These are phyloP conservation scores for Jatropha multifida DNA, from an alignment of 441 rosid genomes.

Conservation along the genomic window DNA sequence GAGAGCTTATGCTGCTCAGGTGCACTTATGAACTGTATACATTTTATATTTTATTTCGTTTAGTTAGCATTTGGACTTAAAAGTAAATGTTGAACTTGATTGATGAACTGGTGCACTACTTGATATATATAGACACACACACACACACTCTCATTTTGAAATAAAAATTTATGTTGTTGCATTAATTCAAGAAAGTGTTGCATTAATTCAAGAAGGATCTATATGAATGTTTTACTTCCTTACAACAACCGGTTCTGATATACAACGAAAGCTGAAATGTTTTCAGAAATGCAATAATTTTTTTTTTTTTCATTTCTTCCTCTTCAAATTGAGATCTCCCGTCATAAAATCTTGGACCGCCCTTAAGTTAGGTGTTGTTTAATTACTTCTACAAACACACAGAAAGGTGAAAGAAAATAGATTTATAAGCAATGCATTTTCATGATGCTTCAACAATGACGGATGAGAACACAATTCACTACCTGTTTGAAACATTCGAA, in stretches of 20 bases:
- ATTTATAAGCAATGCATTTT: neutral
- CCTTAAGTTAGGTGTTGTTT: neutral
- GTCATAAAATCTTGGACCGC: neutral
- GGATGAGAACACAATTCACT: neutral
- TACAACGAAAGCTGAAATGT: neutral
- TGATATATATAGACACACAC: neutral
- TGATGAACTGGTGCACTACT: neutral
- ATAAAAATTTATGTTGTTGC: neutral
- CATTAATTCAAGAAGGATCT: neutral
- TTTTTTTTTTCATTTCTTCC: neutral
- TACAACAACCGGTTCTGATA: neutral
- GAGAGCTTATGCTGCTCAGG: conserved; percentile 91
- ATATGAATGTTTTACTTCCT: neutral
- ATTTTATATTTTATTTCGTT: neutral
- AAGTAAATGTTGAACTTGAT: neutral
- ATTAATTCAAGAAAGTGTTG: neutral
- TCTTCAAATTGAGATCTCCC: neutral
- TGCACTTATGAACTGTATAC: conserved; percentile 19
- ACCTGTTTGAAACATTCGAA: neutral
- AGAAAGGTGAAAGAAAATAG: neutral
- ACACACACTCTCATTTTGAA: no score
- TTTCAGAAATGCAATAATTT: neutral
- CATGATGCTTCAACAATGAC: conserved; percentile 1
- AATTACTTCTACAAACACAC: neutral
- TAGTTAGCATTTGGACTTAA: neutral